Percentiles rank a stretch among this genome's conserved stretches.
Conservation (phyloP, 768 basidiomycete species). For the Tulasnella sp. region DNA sequence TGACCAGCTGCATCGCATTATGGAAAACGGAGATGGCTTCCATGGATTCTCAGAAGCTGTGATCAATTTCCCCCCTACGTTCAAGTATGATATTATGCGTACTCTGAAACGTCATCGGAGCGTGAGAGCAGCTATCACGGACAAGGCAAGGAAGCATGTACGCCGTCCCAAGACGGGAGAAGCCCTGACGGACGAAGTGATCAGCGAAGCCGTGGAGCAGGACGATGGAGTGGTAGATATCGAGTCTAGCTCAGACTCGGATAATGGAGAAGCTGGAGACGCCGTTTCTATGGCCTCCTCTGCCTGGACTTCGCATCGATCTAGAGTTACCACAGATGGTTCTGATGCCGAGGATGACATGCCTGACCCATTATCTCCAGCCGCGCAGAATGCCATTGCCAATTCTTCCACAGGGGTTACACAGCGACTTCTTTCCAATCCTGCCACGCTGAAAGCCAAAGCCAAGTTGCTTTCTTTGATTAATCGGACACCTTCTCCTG, state of each 20-base stretch:
- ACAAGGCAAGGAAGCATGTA: slow-evolving; percentile 21
- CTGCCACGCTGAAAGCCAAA: slow-evolving; percentile 17
- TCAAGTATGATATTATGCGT: slow-evolving; percentile 76
- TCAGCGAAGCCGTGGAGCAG: slow-evolving; percentile 33
- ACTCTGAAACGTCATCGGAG: slow-evolving; percentile 35
- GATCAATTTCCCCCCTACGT: slow-evolving; percentile 84
- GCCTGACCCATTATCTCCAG: slow-evolving; percentile 1
- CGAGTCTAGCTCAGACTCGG: background rate
- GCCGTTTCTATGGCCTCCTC: slow-evolving; percentile 15
- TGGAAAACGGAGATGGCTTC: slow-evolving; percentile 51
- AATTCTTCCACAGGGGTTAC: slow-evolving; percentile 9
- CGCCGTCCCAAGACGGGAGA: slow-evolving; percentile 1
- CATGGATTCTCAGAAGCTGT: slow-evolving; percentile 64
- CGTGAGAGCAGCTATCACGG: slow-evolving; percentile 13
- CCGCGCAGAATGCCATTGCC: slow-evolving; percentile 13
- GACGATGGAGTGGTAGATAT: too few relatives aligned
- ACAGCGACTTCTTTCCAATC: slow-evolving; percentile 3
- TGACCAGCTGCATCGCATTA: slow-evolving; percentile 72
- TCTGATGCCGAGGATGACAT: too few relatives aligned
- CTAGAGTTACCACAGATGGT: slow-evolving; percentile 8
- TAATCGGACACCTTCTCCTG: background rate
- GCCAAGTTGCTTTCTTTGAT: slow-evolving; percentile 17
- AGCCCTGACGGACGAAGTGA: slow-evolving; percentile 18
- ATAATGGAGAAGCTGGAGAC: slow-evolving; percentile 5
- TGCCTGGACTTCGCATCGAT: slow-evolving; percentile 9